A percentile compares a stretch with the other conserved stretches of the same genome.
Evolutionary conservation across 306 rosid species (phyloP).

Genomic region (Adenanthera pavonina): DNA sequence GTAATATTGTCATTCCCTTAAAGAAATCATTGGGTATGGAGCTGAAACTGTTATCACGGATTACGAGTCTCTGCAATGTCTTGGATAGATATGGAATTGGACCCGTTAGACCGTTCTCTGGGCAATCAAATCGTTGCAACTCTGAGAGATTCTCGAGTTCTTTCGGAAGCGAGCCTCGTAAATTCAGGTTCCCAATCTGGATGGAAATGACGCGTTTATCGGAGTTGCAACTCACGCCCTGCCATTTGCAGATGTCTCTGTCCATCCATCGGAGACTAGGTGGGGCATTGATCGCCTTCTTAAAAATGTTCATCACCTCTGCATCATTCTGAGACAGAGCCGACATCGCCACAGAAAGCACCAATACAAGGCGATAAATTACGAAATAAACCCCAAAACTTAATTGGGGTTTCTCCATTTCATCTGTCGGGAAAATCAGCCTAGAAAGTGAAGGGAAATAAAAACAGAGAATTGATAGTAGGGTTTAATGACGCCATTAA

Average conservation of each 20-base stretch:
- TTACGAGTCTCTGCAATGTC: constrained; percentile 47
- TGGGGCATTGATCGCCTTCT: constrained; percentile 41
- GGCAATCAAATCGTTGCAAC: constrained; percentile 59
- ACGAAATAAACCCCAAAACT: constrained; percentile 32
- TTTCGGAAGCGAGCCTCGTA: constrained; percentile 63
- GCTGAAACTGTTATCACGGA: constrained; percentile 59
- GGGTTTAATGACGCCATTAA: constrained; percentile 42
- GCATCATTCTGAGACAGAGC: constrained; percentile 50
- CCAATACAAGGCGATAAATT: not conserved
- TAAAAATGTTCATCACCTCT: constrained; percentile 55
- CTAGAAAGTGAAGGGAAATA: not conserved
- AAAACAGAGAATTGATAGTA: not conserved
- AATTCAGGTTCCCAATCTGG: constrained; percentile 59
- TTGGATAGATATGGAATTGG: constrained; percentile 60
- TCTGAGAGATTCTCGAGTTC: constrained; percentile 50
- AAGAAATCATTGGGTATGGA: constrained; percentile 67
- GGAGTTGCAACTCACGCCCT: constrained; percentile 38
- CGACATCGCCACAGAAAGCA: constrained; percentile 13
- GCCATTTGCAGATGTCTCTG: constrained; percentile 64
- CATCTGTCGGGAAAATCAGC: not conserved
- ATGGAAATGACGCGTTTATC: constrained; percentile 48
- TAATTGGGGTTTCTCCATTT: constrained; percentile 52
- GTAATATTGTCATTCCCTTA: constrained; percentile 45
- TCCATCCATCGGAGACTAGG: constrained; percentile 55
- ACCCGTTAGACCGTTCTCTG: constrained; percentile 56